Evolutionary conservation across 768 basidiomycete species (phyloP).

Genomic region (Candolleomyces aberdarensis): DNA sequence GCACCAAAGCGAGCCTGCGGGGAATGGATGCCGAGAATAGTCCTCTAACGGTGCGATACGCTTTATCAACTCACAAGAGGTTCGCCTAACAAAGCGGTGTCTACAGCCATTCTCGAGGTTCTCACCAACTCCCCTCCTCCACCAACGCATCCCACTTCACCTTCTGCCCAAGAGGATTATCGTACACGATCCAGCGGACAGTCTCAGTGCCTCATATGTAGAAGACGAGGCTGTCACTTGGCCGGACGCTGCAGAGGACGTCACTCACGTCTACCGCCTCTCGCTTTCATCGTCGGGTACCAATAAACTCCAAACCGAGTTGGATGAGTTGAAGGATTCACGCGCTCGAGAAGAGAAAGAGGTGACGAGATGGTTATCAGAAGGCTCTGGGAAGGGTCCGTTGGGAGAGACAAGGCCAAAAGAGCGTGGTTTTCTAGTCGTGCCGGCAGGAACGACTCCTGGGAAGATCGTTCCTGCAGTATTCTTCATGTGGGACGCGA

Average conservation of each 20-base stretch:
- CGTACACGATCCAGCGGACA: slow-evolving; percentile 41
- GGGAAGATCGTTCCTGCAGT: neutral
- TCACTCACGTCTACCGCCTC: slow-evolving; percentile 2
- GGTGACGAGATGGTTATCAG: slow-evolving; percentile 3
- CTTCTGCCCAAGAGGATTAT: slow-evolving; percentile 38
- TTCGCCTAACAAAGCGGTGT: neutral
- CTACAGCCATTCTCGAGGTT: neutral
- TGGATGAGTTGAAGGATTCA: neutral
- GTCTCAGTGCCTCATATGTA: slow-evolving; percentile 20
- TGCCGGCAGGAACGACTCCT: neutral
- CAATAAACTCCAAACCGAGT: neutral
- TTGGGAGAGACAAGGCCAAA: slow-evolving; percentile 22
- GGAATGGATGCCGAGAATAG: slow-evolving; percentile 1
- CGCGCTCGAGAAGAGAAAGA: neutral
- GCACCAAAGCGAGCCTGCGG: slow-evolving; percentile 3
- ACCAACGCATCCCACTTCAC: slow-evolving; percentile 29
- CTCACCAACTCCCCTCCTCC: slow-evolving; percentile 15
- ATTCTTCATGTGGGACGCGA: neutral
- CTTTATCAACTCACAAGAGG: neutral
- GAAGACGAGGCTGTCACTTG: neutral
- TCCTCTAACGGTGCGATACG: neutral
- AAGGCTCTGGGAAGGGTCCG: neutral
- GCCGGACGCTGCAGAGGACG: neutral
- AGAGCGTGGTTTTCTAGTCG: slow-evolving; percentile 28
- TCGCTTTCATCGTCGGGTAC: neutral